phyloP scores from a whole-genome alignment of 768 basidiomycete species.

The Tulasnella calospora region DNA sequence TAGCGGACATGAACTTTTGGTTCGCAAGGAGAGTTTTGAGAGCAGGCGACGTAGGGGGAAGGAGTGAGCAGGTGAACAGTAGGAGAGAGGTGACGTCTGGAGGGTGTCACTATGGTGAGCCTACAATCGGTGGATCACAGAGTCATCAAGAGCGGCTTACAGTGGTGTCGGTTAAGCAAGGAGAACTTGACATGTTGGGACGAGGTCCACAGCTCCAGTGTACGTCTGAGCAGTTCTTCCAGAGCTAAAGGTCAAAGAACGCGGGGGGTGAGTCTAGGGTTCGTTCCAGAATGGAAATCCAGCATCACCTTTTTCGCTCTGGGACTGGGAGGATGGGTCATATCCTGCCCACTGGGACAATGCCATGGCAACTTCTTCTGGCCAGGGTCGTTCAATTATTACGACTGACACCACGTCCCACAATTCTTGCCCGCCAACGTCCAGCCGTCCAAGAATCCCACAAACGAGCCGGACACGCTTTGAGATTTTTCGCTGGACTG shows the following conservation, averaged over 20 bases:
- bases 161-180: slow-evolving; percentile 64
- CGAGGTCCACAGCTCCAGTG: slow-evolving; percentile 65
- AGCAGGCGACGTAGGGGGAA: slow-evolving; percentile 49
- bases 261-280: slow-evolving; percentile 40
- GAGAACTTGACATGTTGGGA: slow-evolving; percentile 77
- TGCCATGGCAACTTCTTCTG: slow-evolving; percentile 52
- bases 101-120: neutral
- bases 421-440: slow-evolving; percentile 44
- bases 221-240: slow-evolving; percentile 32
- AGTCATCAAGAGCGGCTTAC: slow-evolving; percentile 44
- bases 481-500: slow-evolving; percentile 45
- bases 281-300: slow-evolving; percentile 7
- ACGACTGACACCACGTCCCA: slow-evolving; percentile 51
- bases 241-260: slow-evolving; percentile 30
- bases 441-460: slow-evolving; percentile 50
- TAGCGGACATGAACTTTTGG: slow-evolving; percentile 58
- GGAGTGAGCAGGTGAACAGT: slow-evolving; percentile 57
- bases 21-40: slow-evolving; percentile 49
- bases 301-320: slow-evolving; percentile 33
- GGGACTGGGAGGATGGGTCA: slow-evolving; percentile 36
- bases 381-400: slow-evolving; percentile 56
- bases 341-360: slow-evolving; percentile 66
- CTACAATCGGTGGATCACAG: neutral
- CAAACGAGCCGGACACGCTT: slow-evolving; percentile 53
- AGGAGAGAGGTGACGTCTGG: slow-evolving; percentile 71